phyloP scores from a whole-genome alignment of 257 asterid species.

The Mentha longifolia region DNA sequence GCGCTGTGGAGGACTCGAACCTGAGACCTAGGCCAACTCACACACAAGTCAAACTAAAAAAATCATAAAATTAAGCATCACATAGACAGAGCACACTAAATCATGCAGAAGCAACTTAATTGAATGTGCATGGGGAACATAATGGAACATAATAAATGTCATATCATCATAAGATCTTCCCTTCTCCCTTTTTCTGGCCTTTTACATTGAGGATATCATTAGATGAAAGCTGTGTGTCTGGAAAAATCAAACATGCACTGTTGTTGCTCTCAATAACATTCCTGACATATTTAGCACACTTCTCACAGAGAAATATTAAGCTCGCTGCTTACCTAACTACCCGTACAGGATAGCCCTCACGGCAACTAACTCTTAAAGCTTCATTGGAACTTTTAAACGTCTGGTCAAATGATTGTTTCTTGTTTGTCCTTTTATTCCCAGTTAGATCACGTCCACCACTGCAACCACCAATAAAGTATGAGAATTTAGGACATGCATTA shows the following conservation, averaged over 20 bases:
- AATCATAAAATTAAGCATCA: background rate
- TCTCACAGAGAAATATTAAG: conserved; percentile 6
- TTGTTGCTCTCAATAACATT: background rate
- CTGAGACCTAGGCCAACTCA: too few relatives aligned
- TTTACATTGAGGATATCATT: conserved; percentile 8
- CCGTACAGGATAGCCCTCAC: conserved; percentile 87
- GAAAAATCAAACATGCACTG: background rate
- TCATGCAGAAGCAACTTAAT: conserved; percentile 15
- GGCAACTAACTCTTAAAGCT: conserved; percentile 87
- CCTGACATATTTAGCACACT: background rate
- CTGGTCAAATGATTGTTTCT: conserved; percentile 82
- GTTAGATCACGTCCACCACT: conserved; percentile 95
- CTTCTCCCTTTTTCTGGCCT: background rate
- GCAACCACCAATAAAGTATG: conserved; percentile 42
- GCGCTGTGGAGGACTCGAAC: too few relatives aligned
- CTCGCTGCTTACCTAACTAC: conserved; percentile 93
- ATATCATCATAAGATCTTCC: background rate
- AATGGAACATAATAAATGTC: background rate
- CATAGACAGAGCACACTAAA: conserved; percentile 5
- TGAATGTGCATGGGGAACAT: conserved; percentile 13
- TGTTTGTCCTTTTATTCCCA: conserved; percentile 89
- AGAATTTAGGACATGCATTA: conserved; percentile 14
- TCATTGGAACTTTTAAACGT: conserved; percentile 62
- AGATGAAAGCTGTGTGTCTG: background rate
- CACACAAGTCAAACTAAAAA: background rate